Conservation (phyloP, 1,284 basidiomycete species). For the Sporisorium sorghi region DNA sequence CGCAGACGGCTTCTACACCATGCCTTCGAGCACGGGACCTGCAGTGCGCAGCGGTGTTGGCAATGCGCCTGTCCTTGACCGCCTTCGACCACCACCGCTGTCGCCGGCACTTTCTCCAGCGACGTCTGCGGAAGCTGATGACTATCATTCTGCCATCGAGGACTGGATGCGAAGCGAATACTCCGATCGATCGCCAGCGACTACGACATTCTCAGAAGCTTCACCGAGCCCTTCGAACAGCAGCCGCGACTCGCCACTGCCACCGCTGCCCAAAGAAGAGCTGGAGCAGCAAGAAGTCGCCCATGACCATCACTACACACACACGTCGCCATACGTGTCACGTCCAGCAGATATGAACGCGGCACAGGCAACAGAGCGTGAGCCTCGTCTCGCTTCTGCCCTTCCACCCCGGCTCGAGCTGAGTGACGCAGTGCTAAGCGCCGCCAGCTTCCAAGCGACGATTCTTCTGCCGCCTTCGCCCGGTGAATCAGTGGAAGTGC, state of each 20-base stretch:
- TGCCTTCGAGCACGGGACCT: constrained; percentile 18
- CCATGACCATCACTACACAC: background rate
- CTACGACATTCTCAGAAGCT: constrained; percentile 19
- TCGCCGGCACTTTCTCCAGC: constrained; percentile 26
- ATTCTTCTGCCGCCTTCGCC: constrained; percentile 16
- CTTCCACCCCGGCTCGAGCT: constrained; percentile 28
- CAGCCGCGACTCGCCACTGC: constrained; percentile 35
- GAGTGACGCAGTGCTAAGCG: background rate
- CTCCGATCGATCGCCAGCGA: constrained; percentile 24
- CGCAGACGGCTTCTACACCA: constrained; percentile 54
- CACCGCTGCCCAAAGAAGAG: constrained; percentile 29
- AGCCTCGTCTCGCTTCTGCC: constrained; percentile 9
- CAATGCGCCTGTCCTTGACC: constrained; percentile 5
- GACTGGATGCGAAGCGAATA: constrained; percentile 38
- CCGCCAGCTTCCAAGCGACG: constrained; percentile 6
- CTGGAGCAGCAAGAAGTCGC: constrained; percentile 13
- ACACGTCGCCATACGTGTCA: constrained; percentile 4
- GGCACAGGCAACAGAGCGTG: background rate
- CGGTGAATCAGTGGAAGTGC: constrained; percentile 25
- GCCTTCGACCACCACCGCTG: constrained; percentile 24
- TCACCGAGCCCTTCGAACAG: constrained; percentile 17
- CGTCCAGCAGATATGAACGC: background rate
- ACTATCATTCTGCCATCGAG: constrained; percentile 32
- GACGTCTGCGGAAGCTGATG: constrained; percentile 19
- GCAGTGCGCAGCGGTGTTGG: background rate